Evolutionary conservation across 352 stramenopile genomes (phyloP).

Genomic region (Hyaloperonospora arabidopsidis): DNA sequence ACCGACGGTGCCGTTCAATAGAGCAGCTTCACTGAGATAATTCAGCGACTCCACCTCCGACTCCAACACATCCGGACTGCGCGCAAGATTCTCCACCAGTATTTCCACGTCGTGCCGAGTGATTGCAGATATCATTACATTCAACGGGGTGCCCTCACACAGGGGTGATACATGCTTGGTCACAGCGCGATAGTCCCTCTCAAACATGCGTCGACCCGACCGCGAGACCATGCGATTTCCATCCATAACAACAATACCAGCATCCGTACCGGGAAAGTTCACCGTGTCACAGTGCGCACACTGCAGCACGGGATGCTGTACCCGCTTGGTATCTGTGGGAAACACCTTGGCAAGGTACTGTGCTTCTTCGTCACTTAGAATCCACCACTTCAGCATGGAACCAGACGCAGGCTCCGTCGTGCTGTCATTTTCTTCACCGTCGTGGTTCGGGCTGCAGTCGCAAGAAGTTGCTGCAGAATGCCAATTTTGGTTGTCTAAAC

Average conservation of each 20-base stretch:
- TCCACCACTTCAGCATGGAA: slow-evolving; percentile 53
- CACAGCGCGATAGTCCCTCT: slow-evolving; percentile 69
- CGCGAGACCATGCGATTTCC: slow-evolving; percentile 62
- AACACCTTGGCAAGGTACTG: slow-evolving; percentile 62
- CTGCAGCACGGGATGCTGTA: slow-evolving; percentile 61
- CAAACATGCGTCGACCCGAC: slow-evolving; percentile 62
- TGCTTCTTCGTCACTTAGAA: slow-evolving; percentile 61
- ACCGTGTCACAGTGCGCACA: slow-evolving; percentile 70
- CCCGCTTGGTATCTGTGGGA: slow-evolving; percentile 28
- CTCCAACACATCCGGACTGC: slow-evolving; percentile 58
- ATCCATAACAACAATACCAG: slow-evolving; percentile 63
- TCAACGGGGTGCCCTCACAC: slow-evolving; percentile 63
- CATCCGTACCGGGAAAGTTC: slow-evolving; percentile 70
- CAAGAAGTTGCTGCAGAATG: slow-evolving; percentile 23
- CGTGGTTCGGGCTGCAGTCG: slow-evolving; percentile 20
- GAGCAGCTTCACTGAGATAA: slow-evolving; percentile 42
- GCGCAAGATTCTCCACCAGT: slow-evolving; percentile 34
- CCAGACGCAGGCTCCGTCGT: slow-evolving; percentile 8
- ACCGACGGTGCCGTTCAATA: slow-evolving; percentile 20
- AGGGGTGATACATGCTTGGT: slow-evolving; percentile 71
- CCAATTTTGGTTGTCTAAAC: slow-evolving; percentile 45
- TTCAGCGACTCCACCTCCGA: slow-evolving; percentile 52
- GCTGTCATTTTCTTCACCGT: slow-evolving; percentile 5
- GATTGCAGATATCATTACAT: slow-evolving; percentile 37
- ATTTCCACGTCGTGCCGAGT: slow-evolving; percentile 40